Evolutionary conservation across 768 basidiomycete genomes (phyloP).

Genomic region (Rhizopogon salebrosus): DNA sequence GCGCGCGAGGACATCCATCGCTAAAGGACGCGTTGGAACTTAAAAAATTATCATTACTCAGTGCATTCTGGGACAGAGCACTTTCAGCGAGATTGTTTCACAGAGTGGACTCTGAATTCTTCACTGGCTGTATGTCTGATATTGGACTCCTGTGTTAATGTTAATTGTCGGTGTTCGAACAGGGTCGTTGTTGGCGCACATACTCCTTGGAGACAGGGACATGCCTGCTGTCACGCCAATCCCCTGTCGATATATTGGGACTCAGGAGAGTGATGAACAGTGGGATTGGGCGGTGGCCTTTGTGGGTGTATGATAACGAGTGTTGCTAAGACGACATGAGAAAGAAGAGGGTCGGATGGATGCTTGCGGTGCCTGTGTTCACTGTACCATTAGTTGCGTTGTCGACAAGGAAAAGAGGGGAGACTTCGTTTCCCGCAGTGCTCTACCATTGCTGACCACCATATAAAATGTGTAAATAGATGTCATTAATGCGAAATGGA

Average conservation of each 20-base stretch:
- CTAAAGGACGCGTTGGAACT: neutral
- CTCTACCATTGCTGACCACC: no score
- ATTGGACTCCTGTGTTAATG: neutral
- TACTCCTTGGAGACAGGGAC: conserved; percentile 12
- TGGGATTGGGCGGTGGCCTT: conserved; percentile 27
- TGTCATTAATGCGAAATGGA: neutral
- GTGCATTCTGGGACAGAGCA: neutral
- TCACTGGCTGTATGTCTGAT: neutral
- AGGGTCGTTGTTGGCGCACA: neutral
- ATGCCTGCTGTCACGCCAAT: conserved; percentile 25
- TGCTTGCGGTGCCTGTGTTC: no score
- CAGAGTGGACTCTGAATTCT: neutral
- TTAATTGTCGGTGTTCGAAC: no score
- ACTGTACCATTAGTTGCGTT: no score
- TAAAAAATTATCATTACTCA: neutral
- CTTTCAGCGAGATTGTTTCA: neutral
- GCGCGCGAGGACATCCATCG: conserved; percentile 26
- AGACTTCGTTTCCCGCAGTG: neutral
- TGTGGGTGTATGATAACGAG: conserved; percentile 19
- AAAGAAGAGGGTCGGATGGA: no score
- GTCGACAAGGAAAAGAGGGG: neutral
- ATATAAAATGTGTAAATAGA: no score
- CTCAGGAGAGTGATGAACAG: conserved; percentile 13
- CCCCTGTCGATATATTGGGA: conserved; percentile 14
- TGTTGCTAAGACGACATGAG: no score